Percentiles rank a stretch among this genome's conserved stretches.
These are phyloP conservation scores for Cucurbita pepo DNA, from an alignment of 306 rosid genomes.

Conservation along the genomic window DNA sequence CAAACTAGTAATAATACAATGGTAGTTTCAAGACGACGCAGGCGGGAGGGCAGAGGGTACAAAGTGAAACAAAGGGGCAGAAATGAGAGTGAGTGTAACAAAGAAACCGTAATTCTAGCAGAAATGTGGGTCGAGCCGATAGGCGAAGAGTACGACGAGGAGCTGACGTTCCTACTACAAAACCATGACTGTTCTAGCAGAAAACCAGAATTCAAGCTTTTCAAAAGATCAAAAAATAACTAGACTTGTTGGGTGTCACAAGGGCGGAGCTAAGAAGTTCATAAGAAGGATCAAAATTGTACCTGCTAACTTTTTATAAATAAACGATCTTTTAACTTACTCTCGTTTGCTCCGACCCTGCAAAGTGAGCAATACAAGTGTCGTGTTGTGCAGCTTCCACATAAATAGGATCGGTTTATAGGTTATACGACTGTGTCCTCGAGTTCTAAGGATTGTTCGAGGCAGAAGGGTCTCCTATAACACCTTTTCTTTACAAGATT, in stretches of 20 bases:
- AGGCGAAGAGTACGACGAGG: too few relatives aligned
- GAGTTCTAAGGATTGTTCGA: background rate
- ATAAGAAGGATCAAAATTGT: background rate
- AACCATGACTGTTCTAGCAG: background rate
- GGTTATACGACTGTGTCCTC: background rate
- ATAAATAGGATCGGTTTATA: background rate
- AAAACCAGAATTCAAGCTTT: background rate
- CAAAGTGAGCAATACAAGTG: background rate
- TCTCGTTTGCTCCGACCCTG: background rate
- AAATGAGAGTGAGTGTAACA: too few relatives aligned
- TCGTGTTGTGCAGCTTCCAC: background rate
- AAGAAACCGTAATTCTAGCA: background rate
- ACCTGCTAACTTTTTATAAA: background rate
- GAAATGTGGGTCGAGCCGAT: background rate
- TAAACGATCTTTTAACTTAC: background rate
- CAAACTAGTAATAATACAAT: background rate
- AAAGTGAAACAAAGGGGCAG: too few relatives aligned
- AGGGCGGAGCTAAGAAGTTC: background rate
- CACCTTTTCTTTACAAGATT: conserved; percentile 31
- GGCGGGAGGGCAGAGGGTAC: too few relatives aligned
- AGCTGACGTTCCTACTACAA: background rate
- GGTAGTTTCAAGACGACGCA: background rate
- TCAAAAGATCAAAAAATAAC: background rate
- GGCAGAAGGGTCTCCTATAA: background rate
- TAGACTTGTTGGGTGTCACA: background rate